Base-by-base conservation (phyloP, 2,329 filamentous ascomycete species). In the Alternaria solani region DNA sequence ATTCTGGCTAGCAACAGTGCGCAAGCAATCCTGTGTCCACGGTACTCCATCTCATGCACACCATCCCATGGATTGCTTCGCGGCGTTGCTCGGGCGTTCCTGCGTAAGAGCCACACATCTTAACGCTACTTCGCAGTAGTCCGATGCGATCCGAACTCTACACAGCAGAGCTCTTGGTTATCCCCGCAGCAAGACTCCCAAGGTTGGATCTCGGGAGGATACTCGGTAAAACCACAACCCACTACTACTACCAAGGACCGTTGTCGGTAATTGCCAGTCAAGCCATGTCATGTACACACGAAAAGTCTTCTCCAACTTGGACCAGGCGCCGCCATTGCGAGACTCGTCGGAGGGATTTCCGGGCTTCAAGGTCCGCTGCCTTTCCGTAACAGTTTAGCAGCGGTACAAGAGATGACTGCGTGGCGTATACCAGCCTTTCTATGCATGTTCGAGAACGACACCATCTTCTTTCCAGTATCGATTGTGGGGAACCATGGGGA, bases 131-230 rank as follows among this genome's bases (percentile, higher is more conserved):
- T 5, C 32, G 16, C 38, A 30, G 38, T 34, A 28, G 32, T 36
- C 39, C 34, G 44, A 51, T 9, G 20, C 47, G 48, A 52, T 54
- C 51, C 55, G 43, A 44, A 38, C 44, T 59, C 53, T 39, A 26
- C 39, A 26, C 44, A 36, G 51, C 48, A 52, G 38, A 58, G 54
- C 39, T 59, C 55, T 54, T 65, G 55, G 51, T 54, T 49, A 58
- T 55, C 55, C 57, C 51, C 61, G 64, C 56, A 43, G 51, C 25
- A 59, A 39, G 46, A 57, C 34, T 48, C 14, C 32, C 32, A 36
- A 36, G 32, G 32, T 36, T 65, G 55, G 43, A 44, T 46, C 58
- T 74, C 71, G 71, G 71, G 42, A 64, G 64, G 62, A 66, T 71
- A 60, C 57, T 72, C 72, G 72, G 71, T 49, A 66, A 39, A 23